These are phyloP conservation scores for Marasmius oreades DNA, from an alignment of 1,284 basidiomycete species.

Conservation along the genomic window DNA sequence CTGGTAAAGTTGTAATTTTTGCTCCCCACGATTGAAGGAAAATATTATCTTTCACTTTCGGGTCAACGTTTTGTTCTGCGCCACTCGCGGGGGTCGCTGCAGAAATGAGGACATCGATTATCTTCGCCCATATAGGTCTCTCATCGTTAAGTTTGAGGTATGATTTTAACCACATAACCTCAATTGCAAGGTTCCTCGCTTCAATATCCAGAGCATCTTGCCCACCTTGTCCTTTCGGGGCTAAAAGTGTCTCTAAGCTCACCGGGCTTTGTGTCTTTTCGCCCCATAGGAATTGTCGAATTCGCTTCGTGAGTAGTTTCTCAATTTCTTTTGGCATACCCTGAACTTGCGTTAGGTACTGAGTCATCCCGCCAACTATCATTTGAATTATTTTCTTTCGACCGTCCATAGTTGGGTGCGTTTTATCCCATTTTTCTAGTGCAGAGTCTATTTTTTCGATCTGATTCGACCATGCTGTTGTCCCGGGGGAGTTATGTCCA, in stretches of 20 bases:
- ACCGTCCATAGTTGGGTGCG: conserved; percentile 17
- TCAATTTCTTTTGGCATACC: conserved; percentile 16
- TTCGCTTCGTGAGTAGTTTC: background rate
- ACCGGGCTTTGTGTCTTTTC: conserved; percentile 6
- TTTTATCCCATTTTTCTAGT: conserved; percentile 14
- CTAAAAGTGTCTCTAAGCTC: conserved; percentile 8
- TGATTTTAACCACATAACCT: conserved; percentile 16
- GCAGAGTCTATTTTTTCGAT: conserved; percentile 15
- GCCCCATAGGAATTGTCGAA: conserved; percentile 12
- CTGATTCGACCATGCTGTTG: conserved; percentile 13
- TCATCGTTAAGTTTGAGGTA: conserved; percentile 11
- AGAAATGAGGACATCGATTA: conserved; percentile 16
- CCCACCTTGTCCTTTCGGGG: conserved; percentile 9
- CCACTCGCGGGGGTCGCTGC: background rate
- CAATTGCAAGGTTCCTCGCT: conserved; percentile 23
- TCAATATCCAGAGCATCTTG: conserved; percentile 18
- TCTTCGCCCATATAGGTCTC: conserved; percentile 18
- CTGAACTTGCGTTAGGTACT: conserved; percentile 19
- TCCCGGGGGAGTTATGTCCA: conserved; percentile 16
- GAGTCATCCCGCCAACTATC: conserved; percentile 13
- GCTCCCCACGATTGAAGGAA: conserved; percentile 24
- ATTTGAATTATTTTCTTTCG: conserved; percentile 16
- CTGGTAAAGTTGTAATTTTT: conserved; percentile 13
- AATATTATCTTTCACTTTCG: conserved; percentile 9
- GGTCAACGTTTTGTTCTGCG: conserved; percentile 6